phyloP scores from a whole-genome alignment of 2,329 filamentous ascomycete species.

The Colletotrichum tofieldiae region DNA sequence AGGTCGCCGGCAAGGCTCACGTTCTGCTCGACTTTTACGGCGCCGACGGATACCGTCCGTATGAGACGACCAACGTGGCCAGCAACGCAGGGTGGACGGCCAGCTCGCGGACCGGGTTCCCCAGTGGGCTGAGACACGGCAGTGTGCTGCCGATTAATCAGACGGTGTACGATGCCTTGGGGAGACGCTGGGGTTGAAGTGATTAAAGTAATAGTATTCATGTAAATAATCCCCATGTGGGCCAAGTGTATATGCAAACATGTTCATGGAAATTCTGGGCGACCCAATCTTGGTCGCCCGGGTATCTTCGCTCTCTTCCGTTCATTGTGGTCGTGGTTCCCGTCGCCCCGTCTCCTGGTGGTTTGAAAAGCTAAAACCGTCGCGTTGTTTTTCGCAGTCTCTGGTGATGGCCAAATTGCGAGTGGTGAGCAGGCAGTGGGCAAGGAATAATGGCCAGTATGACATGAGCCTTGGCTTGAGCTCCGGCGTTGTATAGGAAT shows the following conservation, averaged over 20 bases:
- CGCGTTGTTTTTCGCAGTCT: too few relatives aligned
- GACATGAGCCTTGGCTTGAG: too few relatives aligned
- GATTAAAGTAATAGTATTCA: neutral
- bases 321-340: neutral
- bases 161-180: constrained; percentile 56
- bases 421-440: too few relatives aligned
- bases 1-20: constrained; percentile 57
- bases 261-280: neutral
- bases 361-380: too few relatives aligned
- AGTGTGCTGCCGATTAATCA: constrained; percentile 64
- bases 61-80: constrained; percentile 60
- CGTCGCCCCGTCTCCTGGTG: neutral
- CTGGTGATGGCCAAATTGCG: too few relatives aligned
- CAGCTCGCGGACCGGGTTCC: constrained; percentile 59
- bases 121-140: constrained; percentile 66
- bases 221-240: neutral
- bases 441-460: too few relatives aligned
- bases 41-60: constrained; percentile 65
- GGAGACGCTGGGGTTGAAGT: constrained; percentile 10
- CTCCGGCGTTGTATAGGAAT: too few relatives aligned
- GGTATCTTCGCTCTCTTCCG: neutral
- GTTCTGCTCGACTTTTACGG: constrained; percentile 67
- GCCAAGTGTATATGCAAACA: neutral
- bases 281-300: neutral
- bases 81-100: constrained; percentile 62